Percentiles rank a stretch among this genome's conserved stretches.
Conservation (phyloP, 768 basidiomycete species). For the Megacollybia marginata region DNA sequence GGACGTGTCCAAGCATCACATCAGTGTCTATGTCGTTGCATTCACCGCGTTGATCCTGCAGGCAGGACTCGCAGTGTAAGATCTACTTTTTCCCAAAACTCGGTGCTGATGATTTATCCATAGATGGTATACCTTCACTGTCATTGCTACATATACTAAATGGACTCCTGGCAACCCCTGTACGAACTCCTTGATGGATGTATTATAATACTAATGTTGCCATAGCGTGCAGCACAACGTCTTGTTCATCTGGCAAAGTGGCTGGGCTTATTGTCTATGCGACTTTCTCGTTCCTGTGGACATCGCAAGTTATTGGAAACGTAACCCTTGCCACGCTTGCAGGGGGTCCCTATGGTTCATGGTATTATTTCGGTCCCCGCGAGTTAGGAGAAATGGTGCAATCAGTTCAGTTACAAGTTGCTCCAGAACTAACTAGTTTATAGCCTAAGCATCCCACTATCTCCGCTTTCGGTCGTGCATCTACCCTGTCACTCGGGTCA, state of each 20-base stretch:
- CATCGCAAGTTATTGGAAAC: constrained; percentile 74
- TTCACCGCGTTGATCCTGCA: constrained; percentile 66
- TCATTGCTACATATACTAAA: constrained; percentile 60
- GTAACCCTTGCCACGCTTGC: constrained; percentile 74
- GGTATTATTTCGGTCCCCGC: constrained; percentile 83
- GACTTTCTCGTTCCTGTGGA: constrained; percentile 83
- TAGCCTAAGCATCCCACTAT: constrained; percentile 68
- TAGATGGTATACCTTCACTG: constrained; percentile 75
- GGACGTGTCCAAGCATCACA: constrained; percentile 80
- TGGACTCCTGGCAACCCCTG: constrained; percentile 75
- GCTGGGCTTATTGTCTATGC: constrained; percentile 73
- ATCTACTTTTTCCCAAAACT: constrained; percentile 2
- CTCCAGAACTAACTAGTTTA: neutral
- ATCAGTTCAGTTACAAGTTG: neutral
- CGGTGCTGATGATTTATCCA: neutral
- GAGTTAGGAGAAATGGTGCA: constrained; percentile 56
- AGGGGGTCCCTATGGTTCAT: constrained; percentile 46
- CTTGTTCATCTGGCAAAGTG: constrained; percentile 69
- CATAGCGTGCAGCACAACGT: constrained; percentile 42
- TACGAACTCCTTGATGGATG: constrained; percentile 21
- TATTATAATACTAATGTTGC: neutral
- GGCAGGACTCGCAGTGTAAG: constrained; percentile 62
- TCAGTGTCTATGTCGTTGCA: constrained; percentile 71
- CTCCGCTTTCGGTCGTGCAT: constrained; percentile 65
- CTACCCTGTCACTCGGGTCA: constrained; percentile 73